phyloP scores from a whole-genome alignment of 345 rosid genomes.

The Hypericum androsaemum region DNA sequence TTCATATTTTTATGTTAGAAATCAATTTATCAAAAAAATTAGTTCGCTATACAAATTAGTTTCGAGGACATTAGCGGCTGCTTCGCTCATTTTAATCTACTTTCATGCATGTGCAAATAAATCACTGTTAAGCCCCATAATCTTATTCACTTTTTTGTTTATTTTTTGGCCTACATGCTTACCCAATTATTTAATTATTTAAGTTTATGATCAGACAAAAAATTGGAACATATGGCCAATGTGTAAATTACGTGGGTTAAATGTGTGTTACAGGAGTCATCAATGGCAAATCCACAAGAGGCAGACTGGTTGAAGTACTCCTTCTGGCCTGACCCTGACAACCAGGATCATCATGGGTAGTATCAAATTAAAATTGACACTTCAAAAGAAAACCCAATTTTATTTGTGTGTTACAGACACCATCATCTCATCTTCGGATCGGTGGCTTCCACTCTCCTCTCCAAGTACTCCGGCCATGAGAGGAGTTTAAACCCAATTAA shows the following conservation, averaged over 20 bases:
- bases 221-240: too few relatives aligned
- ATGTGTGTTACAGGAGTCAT: slow-evolving; percentile 58
- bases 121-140: slow-evolving; percentile 11
- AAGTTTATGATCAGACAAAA: too few relatives aligned
- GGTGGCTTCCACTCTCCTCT: too few relatives aligned
- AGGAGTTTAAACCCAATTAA: too few relatives aligned
- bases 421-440: too few relatives aligned
- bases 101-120: slow-evolving; percentile 14
- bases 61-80: slow-evolving; percentile 33
- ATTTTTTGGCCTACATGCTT: not conserved
- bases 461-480: too few relatives aligned
- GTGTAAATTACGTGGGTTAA: slow-evolving; percentile 6
- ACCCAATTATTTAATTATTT: too few relatives aligned
- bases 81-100: slow-evolving; percentile 26
- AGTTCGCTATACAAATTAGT: too few relatives aligned
- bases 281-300: slow-evolving; percentile 79
- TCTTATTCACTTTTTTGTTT: slow-evolving; percentile 18
- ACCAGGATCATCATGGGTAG: slow-evolving; percentile 98
- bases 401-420: slow-evolving; percentile 13
- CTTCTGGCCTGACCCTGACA: slow-evolving; percentile 95
- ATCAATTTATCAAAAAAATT: too few relatives aligned
- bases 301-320: slow-evolving; percentile 97
- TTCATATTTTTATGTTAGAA: too few relatives aligned
- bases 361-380: slow-evolving; percentile 16
- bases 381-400: slow-evolving; percentile 9